Base-by-base conservation (phyloP, 2,329 filamentous ascomycete species). In the Colletotrichum horii region DNA sequence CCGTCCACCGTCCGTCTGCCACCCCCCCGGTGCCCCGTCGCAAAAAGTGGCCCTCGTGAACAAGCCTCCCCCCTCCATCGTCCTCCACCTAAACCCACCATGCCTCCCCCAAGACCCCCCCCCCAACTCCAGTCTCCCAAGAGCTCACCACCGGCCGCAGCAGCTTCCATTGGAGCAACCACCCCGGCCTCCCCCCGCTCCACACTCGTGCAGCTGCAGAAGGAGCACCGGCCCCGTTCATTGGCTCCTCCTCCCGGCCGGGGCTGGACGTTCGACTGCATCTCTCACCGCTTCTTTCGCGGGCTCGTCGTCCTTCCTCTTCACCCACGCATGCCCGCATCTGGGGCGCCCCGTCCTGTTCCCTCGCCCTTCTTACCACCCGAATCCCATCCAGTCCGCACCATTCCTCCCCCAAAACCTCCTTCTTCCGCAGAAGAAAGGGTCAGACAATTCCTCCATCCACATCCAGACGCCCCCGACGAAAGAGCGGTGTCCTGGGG, bases 401-500 rank as follows among this genome's bases (percentile, higher is more conserved):
- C 68, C 28, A n/a, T 22, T 70, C 38, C 22, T 66, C 76, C 52
- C 74, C 73, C 66, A 61, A 70, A 70, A 71, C 68, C 74, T 66
- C 28, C 36, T 67, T 66, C 66, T 67, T 68, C 36, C 68, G 55
- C 64, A 48, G 52, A 26, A 61, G 19, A 69, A 62, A 66, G 70
- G 52, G 65, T 52, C 22, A 64, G 22, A 72, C 60, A 52, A 66
- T 62, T 24, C 66, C 70, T 30, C 73, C 72, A 38, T 43, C 69
- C 58, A 56, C 75, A 66, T 72, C 71, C 61, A 67, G 66, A 61
- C 67, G 48, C 69, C 74, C 74, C 74, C 74, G 74, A 68, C 77
- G 68, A 86, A 86, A 87, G 83, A 85, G 85, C 85, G 85, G 85
- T 87, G 85, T 87, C 85, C 81, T 81, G 81, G 79, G 81, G 80